phyloP scores from a whole-genome alignment of 2,329 filamentous ascomycete genomes.

The Dactylonectria macrodidyma region DNA sequence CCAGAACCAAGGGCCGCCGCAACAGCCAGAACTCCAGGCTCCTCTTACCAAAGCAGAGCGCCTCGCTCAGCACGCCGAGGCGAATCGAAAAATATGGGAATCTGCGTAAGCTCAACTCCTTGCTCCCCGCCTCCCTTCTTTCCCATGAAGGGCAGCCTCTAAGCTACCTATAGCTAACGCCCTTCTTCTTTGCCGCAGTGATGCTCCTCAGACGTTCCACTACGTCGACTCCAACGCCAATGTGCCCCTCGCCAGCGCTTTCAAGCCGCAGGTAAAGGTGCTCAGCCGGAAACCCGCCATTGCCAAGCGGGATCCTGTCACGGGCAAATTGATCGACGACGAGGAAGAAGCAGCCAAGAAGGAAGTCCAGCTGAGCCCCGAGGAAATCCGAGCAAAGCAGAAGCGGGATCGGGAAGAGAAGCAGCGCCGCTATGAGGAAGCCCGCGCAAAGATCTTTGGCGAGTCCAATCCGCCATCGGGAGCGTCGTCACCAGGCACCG shows the following conservation, averaged over 20 bases:
- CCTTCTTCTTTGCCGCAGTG: slow-evolving; percentile 62
- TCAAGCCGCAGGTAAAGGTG: slow-evolving; percentile 87
- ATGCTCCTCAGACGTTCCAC: slow-evolving; percentile 81
- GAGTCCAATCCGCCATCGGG: slow-evolving; percentile 69
- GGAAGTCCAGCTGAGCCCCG: slow-evolving; percentile 76
- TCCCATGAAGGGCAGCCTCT: slow-evolving; percentile 6
- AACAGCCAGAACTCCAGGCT: slow-evolving; percentile 53
- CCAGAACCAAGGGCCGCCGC: slow-evolving; percentile 48
- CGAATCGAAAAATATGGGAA: slow-evolving; percentile 90
- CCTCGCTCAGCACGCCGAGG: slow-evolving; percentile 84
- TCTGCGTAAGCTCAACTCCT: slow-evolving; percentile 75
- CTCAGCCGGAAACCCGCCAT: slow-evolving; percentile 85
- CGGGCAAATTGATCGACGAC: slow-evolving; percentile 62
- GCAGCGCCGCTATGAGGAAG: slow-evolving; percentile 91
- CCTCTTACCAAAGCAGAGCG: slow-evolving; percentile 81
- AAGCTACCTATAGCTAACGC: slow-evolving; percentile 15
- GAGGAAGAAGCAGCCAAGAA: slow-evolving; percentile 76
- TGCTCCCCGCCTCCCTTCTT: slow-evolving; percentile 1
- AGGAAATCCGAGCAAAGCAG: slow-evolving; percentile 84
- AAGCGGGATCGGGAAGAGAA: slow-evolving; percentile 89
- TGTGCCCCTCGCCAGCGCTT: slow-evolving; percentile 74
- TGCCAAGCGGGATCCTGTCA: slow-evolving; percentile 69
- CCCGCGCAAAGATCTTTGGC: slow-evolving; percentile 89
- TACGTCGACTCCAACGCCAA: slow-evolving; percentile 78
- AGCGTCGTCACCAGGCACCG: slow-evolving; percentile 73